A percentile compares a stretch with the other conserved stretches of the same genome.
phyloP scores from a whole-genome alignment of 2,329 filamentous ascomycete genomes.

The Ophiostoma triangulosporum region DNA sequence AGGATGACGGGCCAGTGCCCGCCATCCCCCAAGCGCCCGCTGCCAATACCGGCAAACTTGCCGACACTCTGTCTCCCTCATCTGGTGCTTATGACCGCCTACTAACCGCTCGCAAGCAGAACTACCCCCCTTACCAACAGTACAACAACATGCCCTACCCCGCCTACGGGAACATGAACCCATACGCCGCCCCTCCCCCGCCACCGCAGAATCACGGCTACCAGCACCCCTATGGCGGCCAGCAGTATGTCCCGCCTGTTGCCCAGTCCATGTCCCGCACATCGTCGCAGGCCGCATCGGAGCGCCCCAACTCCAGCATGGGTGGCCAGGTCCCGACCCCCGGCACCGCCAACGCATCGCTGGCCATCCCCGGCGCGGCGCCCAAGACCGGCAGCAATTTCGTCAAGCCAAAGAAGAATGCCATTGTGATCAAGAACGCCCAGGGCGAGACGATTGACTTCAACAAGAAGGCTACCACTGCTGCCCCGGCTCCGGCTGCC shows the following conservation, averaged over 20 bases:
- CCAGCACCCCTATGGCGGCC: slow-evolving; percentile 29
- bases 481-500: slow-evolving; percentile 29
- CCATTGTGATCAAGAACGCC: slow-evolving; percentile 73
- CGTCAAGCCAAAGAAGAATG: slow-evolving; percentile 50
- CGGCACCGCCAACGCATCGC: slow-evolving; percentile 44
- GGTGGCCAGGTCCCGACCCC: slow-evolving; percentile 48
- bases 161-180: not conserved
- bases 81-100: slow-evolving; percentile 57
- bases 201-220: slow-evolving; percentile 32
- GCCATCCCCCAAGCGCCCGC: not conserved
- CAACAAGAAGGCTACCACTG: slow-evolving; percentile 44
- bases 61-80: slow-evolving; percentile 47
- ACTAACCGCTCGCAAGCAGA: slow-evolving; percentile 60
- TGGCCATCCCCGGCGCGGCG: slow-evolving; percentile 36
- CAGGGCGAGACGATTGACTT: slow-evolving; percentile 64
- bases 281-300: slow-evolving; percentile 62
- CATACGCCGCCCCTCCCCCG: slow-evolving; percentile 21
- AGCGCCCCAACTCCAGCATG: slow-evolving; percentile 50
- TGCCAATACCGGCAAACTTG: not conserved
- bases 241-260: slow-evolving; percentile 20
- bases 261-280: slow-evolving; percentile 71
- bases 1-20: not conserved
- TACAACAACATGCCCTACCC: slow-evolving; percentile 19
- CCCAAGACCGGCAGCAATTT: slow-evolving; percentile 19
- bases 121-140: slow-evolving; percentile 38